These are phyloP conservation scores for Penicillium taxi DNA, from an alignment of 495 filamentous ascomycete species.

Conservation along the genomic window DNA sequence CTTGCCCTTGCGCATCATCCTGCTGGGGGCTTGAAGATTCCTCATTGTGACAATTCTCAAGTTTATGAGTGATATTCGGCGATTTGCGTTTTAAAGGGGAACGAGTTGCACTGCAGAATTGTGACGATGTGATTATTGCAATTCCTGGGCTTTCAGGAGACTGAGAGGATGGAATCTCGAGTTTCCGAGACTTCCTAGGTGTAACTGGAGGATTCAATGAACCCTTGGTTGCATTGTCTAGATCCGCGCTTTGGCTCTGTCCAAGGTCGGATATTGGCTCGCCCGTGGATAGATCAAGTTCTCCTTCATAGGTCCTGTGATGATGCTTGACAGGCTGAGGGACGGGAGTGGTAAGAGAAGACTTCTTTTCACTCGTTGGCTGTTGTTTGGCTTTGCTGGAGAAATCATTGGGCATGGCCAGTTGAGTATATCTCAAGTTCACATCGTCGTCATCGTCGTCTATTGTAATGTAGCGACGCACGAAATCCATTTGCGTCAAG, in stretches of 20 bases:
- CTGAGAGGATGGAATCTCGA: conserved; percentile 40
- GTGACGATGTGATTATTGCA: conserved; percentile 33
- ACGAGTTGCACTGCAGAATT: conserved; percentile 27
- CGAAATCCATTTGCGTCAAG: conserved; percentile 42
- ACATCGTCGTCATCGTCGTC: conserved; percentile 32
- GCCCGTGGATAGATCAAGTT: conserved; percentile 21
- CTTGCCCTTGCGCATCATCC: conserved; percentile 5
- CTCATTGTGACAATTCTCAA: conserved; percentile 14
- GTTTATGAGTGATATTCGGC: conserved; percentile 1
- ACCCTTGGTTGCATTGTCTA: background rate
- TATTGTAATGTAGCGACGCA: conserved; percentile 33
- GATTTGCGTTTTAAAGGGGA: conserved; percentile 20
- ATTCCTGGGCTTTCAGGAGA: conserved; percentile 39
- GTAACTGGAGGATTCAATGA: conserved; percentile 16
- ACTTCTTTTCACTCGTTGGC: no score
- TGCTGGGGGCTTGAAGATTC: conserved; percentile 12
- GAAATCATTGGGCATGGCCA: conserved; percentile 11
- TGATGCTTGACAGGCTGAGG: conserved; percentile 10
- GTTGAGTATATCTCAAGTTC: conserved; percentile 30
- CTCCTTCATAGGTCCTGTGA: conserved; percentile 11
- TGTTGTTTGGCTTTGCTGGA: background rate
- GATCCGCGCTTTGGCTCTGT: conserved; percentile 5
- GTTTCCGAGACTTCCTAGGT: conserved; percentile 25
- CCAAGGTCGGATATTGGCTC: conserved; percentile 15
- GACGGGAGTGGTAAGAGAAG: background rate